Evolutionary conservation across 2,329 filamentous ascomycete genomes (phyloP), one percentile per base, ranked within the genome.

Genomic region (Sporothrix inflata): DNA sequence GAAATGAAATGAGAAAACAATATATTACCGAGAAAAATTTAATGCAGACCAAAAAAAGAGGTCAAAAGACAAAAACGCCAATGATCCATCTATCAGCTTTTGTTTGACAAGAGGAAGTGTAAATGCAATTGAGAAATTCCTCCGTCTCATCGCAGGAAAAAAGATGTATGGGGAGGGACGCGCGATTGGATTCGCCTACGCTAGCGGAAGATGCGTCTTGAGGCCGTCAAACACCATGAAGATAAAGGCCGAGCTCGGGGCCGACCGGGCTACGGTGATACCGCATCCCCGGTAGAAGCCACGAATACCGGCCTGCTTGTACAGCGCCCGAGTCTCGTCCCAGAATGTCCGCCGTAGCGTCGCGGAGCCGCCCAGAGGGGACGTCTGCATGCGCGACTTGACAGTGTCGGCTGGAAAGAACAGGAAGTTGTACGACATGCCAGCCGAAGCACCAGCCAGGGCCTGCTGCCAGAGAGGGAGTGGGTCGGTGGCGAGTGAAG

Each of bases 361-460:
- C 34, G 53, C 51, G 16, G 67, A 21, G 60, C 57, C 69, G 19
- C n/a, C 87, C 57, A 93, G 84, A 5, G 94, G 91, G 70, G 92
- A 88, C 0, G 96, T 99, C 83, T 99, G 96, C 91, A 99, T 97
- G 65, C 95, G 90, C 21, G 93, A 97, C 83, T 99, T 99, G 84
- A 99, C 92, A 0, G 96, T 99, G 80, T 99, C 96, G 67, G 96
- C 96, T 0, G 96, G 96, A 80, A 96, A 99, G 85, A 98, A 98
- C 27, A 97, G 84, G 79, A 98, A 98, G 80, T 99, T 99, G 83
- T 99, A 99, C 47, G 90, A 91, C 84, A 98, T 92, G 70, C 96
- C 96, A 3, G 95, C 96, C 8, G 90, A 89, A 2, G 95, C 95
- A 55, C 95, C 95, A 1, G 94, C 93, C 24, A 93, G 80, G 78